Percentiles rank a stretch among this genome's conserved stretches.
Evolutionary conservation across 108 stramenopile species (phyloP).

Genomic region (Nitzschia palea): DNA sequence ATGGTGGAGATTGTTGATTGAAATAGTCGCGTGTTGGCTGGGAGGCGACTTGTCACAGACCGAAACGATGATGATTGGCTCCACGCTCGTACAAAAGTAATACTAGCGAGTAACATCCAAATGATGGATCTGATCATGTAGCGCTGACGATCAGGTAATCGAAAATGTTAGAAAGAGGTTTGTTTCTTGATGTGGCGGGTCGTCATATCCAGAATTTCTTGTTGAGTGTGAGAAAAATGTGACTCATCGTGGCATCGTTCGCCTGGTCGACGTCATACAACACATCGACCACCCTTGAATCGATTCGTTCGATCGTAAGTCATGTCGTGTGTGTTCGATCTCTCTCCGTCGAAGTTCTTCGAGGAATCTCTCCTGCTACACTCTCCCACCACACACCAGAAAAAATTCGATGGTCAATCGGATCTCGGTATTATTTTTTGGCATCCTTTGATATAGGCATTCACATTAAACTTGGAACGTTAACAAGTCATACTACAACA

Average conservation of each 20-base stretch:
- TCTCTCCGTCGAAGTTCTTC: background rate
- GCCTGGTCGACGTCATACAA: no score
- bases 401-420: background rate
- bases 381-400: no score
- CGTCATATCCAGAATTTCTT: no score
- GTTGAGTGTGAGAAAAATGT: no score
- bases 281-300: no score
- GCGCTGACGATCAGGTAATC: background rate
- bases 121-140: background rate
- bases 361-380: no score
- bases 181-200: no score
- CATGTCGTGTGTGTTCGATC: no score
- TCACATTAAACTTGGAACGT: background rate
- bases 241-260: no score
- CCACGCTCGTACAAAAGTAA: background rate
- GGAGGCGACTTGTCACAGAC: background rate
- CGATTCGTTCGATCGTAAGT: no score
- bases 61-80: no score
- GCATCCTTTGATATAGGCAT: background rate
- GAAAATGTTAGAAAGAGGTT: no score
- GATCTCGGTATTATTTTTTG: background rate
- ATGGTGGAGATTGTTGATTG: conserved; percentile 19
- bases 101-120: conserved; percentile 1
- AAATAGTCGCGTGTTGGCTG: background rate
- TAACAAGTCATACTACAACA: background rate